Evolutionary conservation across 305 asterid genomes (phyloP).

Genomic region (Fraxinus xanthoxyloides): DNA sequence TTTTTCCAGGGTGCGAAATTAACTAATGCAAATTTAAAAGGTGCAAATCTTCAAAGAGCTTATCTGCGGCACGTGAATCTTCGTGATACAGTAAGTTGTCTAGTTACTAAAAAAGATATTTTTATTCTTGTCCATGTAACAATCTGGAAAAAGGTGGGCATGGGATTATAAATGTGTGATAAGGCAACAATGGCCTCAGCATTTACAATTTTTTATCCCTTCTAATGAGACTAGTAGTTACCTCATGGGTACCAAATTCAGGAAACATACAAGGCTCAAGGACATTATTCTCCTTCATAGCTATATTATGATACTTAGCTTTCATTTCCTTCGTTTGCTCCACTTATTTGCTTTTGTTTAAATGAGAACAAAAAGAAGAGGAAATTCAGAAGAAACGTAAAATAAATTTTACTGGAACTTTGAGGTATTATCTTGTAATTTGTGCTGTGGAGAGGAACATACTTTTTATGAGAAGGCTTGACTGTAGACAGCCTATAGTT

Average conservation of each 20-base stretch:
- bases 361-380: background rate
- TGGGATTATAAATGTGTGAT: background rate
- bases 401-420: background rate
- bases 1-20: constrained; percentile 74
- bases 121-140: background rate
- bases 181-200: background rate
- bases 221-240: background rate
- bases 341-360: background rate
- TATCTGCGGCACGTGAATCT: constrained; percentile 84
- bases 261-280: background rate
- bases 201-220: background rate
- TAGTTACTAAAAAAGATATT: background rate
- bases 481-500: background rate
- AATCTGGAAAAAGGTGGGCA: background rate
- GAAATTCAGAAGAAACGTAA: background rate
- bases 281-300: background rate
- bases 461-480: background rate
- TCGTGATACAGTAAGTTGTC: constrained; percentile 70
- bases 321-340: background rate
- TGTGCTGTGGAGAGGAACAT: background rate
- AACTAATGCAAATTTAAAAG: constrained; percentile 76
- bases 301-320: background rate
- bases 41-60: constrained; percentile 95
- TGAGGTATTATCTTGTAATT: background rate
- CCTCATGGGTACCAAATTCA: background rate